Percentiles rank a stretch among this genome's conserved stretches.
Evolutionary conservation across 2,329 filamentous ascomycete genomes (phyloP).

Genomic region (Diaporthe eres): DNA sequence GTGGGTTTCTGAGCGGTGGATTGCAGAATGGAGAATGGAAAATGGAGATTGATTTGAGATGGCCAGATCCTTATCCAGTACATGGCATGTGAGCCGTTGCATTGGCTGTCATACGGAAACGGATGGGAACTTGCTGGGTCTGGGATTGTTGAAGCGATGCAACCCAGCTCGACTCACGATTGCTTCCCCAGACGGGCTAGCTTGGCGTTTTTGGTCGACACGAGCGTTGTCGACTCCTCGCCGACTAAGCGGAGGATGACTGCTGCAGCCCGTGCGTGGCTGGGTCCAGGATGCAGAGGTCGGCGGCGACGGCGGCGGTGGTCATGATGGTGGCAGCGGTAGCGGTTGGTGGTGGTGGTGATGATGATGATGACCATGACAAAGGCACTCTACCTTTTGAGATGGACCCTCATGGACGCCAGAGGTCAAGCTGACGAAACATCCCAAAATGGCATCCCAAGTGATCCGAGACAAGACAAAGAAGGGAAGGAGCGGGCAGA

Average conservation of each 20-base stretch:
- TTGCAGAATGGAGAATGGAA: neutral
- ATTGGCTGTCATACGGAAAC: constrained; percentile 31
- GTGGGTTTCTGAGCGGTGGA: neutral
- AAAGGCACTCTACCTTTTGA: neutral
- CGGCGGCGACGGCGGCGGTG: constrained; percentile 2
- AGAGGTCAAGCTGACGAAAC: constrained; percentile 20
- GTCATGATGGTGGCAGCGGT: neutral
- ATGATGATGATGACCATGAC: neutral
- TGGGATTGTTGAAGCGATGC: constrained; percentile 15
- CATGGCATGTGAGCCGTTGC: constrained; percentile 20
- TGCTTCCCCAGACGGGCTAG: constrained; percentile 7
- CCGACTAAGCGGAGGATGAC: constrained; percentile 9
- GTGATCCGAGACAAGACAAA: neutral
- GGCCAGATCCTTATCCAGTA: constrained; percentile 2
- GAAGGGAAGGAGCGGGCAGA: neutral
- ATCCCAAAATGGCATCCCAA: constrained; percentile 21
- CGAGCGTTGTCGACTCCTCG: neutral
- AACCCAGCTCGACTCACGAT: constrained; percentile 17
- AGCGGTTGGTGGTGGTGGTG: neutral
- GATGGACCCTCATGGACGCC: neutral
- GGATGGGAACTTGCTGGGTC: constrained; percentile 21
- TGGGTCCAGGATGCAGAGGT: constrained; percentile 9
- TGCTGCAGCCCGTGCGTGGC: constrained; percentile 1
- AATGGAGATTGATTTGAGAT: constrained; percentile 1
- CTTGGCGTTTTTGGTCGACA: neutral